Percentiles rank a stretch among this genome's conserved stretches.
These are phyloP conservation scores for Hymenoscyphus albidus DNA, from an alignment of 2,329 filamentous ascomycete species.

Conservation along the genomic window DNA sequence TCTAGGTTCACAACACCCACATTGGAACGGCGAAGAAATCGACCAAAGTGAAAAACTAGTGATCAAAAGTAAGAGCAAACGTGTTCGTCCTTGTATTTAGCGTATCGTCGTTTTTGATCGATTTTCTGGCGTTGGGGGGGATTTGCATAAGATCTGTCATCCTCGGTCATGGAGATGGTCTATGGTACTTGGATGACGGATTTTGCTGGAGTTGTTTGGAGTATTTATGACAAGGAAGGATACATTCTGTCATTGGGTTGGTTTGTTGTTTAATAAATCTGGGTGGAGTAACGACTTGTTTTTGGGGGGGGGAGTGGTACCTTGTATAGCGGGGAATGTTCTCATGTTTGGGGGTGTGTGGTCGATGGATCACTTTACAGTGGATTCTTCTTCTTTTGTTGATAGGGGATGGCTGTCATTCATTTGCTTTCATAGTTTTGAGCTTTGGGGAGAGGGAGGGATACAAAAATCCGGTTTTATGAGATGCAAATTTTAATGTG, in stretches of 20 bases:
- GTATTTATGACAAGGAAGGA: neutral
- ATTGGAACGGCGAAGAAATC: slow-evolving; percentile 83
- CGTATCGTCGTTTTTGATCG: neutral
- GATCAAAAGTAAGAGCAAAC: neutral
- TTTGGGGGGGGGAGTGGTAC: neutral
- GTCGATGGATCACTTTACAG: too few species aligned
- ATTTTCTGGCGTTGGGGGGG: neutral
- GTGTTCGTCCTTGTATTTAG: neutral
- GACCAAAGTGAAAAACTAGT: slow-evolving; percentile 44
- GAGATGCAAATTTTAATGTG: too few species aligned
- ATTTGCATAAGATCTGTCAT: slow-evolving; percentile 3
- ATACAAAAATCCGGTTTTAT: too few species aligned
- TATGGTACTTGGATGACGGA: neutral
- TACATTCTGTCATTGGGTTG: neutral
- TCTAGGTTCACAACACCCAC: slow-evolving; percentile 78
- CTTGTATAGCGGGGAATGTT: neutral
- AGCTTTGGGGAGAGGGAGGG: too few species aligned
- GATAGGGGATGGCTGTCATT: too few species aligned
- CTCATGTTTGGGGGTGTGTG: neutral
- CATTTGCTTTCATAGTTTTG: too few species aligned
- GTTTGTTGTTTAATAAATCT: neutral
- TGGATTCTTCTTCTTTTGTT: too few species aligned
- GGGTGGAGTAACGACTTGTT: neutral
- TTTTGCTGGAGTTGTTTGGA: neutral
- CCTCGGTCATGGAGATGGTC: neutral